A percentile compares a stretch with the other conserved stretches of the same genome.
Conservation (phyloP, 352 stramenopile species). For the Sclerospora graminicola region DNA sequence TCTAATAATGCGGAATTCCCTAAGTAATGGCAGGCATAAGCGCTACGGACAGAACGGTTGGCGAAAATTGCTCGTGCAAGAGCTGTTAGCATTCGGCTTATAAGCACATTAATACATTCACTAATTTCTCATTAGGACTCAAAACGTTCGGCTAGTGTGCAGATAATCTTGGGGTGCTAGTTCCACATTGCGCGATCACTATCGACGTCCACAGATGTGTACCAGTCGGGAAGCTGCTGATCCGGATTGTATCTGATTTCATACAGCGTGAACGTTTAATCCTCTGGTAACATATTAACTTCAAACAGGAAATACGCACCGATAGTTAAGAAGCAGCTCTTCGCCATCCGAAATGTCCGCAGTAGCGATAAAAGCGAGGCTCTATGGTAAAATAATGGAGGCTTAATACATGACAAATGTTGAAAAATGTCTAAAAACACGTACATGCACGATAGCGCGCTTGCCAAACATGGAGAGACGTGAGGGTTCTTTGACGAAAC, state of each 20-base stretch:
- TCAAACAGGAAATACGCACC: conserved; percentile 13
- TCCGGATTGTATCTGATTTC: conserved; percentile 65
- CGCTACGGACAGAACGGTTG: background rate
- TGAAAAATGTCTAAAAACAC: background rate
- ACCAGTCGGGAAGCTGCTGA: conserved; percentile 64
- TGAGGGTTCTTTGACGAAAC: conserved; percentile 69
- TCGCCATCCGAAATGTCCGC: conserved; percentile 69
- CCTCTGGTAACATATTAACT: background rate
- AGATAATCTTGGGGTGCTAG: conserved; percentile 10
- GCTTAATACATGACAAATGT: background rate
- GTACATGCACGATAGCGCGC: conserved; percentile 75
- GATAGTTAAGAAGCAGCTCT: conserved; percentile 83
- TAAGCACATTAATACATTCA: conserved; percentile 29
- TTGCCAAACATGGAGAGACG: conserved; percentile 79
- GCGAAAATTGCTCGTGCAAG: too few species aligned
- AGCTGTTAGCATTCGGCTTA: conserved; percentile 11
- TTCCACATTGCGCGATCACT: conserved; percentile 81
- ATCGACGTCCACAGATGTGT: conserved; percentile 70
- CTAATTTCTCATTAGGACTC: conserved; percentile 9
- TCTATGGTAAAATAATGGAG: conserved; percentile 17
- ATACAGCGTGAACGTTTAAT: conserved; percentile 1
- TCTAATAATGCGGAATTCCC: conserved; percentile 94
- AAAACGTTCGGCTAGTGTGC: background rate
- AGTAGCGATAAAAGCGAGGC: conserved; percentile 64
- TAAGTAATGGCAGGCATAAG: conserved; percentile 39